Percentiles rank a stretch among this genome's conserved stretches.
These are phyloP conservation scores for Yamagishiella unicocca DNA, from an alignment of 139 green algal species.

Conservation along the genomic window DNA sequence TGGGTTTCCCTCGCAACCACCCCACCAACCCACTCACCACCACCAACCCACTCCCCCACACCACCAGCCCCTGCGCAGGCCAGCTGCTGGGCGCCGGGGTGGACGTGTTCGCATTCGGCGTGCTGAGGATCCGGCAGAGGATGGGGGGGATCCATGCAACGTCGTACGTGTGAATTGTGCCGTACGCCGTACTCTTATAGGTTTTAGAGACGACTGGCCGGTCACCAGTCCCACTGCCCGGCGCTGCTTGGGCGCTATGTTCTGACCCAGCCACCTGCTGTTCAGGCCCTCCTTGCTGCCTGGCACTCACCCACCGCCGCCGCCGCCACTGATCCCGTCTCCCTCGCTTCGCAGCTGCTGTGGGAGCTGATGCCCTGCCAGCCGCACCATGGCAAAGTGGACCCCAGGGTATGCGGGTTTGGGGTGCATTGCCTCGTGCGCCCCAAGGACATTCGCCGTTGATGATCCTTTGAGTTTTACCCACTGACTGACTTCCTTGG, in stretches of 20 bases:
- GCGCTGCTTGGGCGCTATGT: no score
- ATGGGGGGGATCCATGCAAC: no score
- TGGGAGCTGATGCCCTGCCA: constrained; percentile 46
- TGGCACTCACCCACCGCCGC: neutral
- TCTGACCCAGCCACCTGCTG: neutral
- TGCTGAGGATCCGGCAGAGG: neutral
- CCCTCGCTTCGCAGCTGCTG: constrained; percentile 7
- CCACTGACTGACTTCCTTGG: neutral
- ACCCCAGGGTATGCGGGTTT: constrained; percentile 23
- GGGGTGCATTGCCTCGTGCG: neutral
- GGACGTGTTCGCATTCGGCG: constrained; percentile 23
- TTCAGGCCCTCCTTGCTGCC: neutral
- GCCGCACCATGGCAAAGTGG: neutral
- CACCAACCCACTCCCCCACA: no score
- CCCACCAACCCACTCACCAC: no score
- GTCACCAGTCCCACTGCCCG: no score
- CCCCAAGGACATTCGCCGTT: neutral
- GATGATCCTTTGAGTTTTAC: neutral
- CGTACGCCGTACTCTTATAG: no score
- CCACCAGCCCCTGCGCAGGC: neutral
- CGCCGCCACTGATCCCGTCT: neutral
- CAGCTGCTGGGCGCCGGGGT: constrained; percentile 6
- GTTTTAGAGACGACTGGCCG: no score
- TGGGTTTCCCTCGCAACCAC: no score
- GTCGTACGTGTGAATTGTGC: no score